Evolutionary conservation across 306 rosid genomes (phyloP).

Genomic region (Trichosanthes cucumerina): DNA sequence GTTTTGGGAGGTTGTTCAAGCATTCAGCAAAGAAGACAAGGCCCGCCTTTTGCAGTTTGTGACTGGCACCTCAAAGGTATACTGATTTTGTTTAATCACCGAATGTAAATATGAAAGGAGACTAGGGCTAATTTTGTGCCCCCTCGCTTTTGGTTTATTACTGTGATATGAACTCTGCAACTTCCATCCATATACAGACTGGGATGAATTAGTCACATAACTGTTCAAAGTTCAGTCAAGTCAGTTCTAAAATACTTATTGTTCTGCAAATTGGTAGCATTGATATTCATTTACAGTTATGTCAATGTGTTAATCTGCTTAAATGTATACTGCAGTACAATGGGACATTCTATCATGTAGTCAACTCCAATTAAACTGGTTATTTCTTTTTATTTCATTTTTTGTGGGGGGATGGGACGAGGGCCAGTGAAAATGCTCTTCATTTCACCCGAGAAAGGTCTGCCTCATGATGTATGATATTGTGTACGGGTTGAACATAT

Average conservation of each 20-base stretch:
- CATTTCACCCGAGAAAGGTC: neutral
- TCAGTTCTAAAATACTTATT: neutral
- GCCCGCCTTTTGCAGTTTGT: constrained; percentile 97
- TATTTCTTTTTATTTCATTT: neutral
- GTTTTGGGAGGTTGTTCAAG: constrained; percentile 96
- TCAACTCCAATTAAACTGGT: neutral
- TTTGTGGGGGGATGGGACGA: neutral
- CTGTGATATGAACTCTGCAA: neutral
- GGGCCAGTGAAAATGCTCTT: neutral
- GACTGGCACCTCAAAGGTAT: constrained; percentile 98
- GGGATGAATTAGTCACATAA: neutral
- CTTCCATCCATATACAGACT: neutral
- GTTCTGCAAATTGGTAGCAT: neutral
- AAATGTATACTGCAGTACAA: neutral
- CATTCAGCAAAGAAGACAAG: constrained; percentile 92
- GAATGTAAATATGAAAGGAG: neutral
- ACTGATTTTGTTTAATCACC: neutral
- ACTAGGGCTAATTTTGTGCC: neutral
- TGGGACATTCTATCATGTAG: neutral
- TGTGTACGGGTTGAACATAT: neutral
- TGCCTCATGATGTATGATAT: neutral
- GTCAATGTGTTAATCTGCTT: neutral
- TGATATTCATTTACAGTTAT: neutral
- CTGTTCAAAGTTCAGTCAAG: neutral
- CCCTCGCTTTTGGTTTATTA: neutral